Evolutionary conservation across 2,329 filamentous ascomycete species (phyloP).

Genomic region (Colletotrichum siamense): DNA sequence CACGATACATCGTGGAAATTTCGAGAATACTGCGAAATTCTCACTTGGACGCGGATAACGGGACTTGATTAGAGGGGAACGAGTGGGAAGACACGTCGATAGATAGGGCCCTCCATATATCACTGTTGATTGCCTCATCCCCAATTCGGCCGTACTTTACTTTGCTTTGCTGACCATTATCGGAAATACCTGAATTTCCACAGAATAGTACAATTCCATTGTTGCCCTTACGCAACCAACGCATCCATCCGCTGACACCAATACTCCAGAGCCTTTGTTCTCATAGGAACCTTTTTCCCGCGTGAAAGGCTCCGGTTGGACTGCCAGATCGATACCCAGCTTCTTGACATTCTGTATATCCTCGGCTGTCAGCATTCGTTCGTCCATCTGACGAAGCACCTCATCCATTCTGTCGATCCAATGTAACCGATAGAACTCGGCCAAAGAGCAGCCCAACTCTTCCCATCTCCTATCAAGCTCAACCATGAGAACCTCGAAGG

Average conservation of each 20-base stretch:
- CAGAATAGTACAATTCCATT: accelerated
- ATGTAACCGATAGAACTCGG: background rate
- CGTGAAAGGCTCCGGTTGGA: background rate
- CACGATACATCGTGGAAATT: accelerated
- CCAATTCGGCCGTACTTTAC: background rate
- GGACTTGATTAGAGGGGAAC: too few relatives aligned
- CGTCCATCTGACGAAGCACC: background rate
- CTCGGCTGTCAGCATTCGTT: background rate
- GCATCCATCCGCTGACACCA: background rate
- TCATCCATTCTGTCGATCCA: background rate
- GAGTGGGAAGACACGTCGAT: too few relatives aligned
- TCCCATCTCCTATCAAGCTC: background rate
- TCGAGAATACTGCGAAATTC: background rate
- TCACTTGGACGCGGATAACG: too few relatives aligned
- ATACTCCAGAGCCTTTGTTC: background rate
- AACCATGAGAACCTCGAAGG: background rate
- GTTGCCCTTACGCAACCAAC: background rate
- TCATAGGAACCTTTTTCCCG: background rate
- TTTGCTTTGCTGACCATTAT: accelerated
- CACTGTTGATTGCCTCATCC: background rate
- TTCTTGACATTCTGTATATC: accelerated
- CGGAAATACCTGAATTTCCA: accelerated
- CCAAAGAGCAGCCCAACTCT: background rate
- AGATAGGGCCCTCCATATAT: too few relatives aligned
- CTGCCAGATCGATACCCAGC: background rate